Percentiles rank a stretch among this genome's conserved stretches.
Conservation (phyloP, 768 basidiomycete species). For the Asterophora parasitica region DNA sequence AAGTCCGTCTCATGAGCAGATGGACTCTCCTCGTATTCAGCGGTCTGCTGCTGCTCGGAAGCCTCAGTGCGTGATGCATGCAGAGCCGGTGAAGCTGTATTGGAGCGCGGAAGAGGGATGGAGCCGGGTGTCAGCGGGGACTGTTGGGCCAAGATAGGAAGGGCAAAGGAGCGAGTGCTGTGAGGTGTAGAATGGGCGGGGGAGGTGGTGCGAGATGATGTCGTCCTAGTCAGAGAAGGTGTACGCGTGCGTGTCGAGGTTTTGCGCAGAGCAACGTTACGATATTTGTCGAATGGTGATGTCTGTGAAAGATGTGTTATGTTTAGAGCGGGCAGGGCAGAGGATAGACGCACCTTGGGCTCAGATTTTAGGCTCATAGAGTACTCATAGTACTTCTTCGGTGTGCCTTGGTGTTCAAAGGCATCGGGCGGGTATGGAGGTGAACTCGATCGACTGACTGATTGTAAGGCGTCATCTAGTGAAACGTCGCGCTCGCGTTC, state of each 20-base stretch:
- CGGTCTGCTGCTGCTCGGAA: constrained; percentile 4
- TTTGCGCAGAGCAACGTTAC: constrained; percentile 56
- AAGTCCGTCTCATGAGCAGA: constrained; percentile 30
- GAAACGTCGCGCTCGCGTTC: constrained; percentile 38
- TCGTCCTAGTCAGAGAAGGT: constrained; percentile 62
- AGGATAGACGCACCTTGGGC: constrained; percentile 39
- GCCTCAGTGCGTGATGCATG: constrained; percentile 21
- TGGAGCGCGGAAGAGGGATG: constrained; percentile 50
- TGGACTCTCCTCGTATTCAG: constrained; percentile 22
- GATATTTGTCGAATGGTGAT: constrained; percentile 59
- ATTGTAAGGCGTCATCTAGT: constrained; percentile 51
- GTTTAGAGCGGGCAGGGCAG: neutral
- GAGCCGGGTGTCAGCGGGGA: constrained; percentile 45
- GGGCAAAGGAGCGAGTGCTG: constrained; percentile 42
- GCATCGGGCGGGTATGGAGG: constrained; percentile 37
- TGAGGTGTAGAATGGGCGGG: constrained; percentile 61
- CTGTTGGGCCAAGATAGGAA: constrained; percentile 33
- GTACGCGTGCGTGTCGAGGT: constrained; percentile 51
- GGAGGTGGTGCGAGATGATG: constrained; percentile 54
- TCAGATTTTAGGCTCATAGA: constrained; percentile 59
- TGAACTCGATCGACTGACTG: constrained; percentile 51
- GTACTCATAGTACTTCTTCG: constrained; percentile 53
- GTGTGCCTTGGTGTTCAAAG: constrained; percentile 34
- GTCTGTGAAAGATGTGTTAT: constrained; percentile 32
- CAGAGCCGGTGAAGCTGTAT: constrained; percentile 44